A percentile compares a stretch with the other conserved stretches of the same genome.
phyloP scores from a whole-genome alignment of 495 filamentous ascomycete genomes.

The Corynascus novoguineensis region DNA sequence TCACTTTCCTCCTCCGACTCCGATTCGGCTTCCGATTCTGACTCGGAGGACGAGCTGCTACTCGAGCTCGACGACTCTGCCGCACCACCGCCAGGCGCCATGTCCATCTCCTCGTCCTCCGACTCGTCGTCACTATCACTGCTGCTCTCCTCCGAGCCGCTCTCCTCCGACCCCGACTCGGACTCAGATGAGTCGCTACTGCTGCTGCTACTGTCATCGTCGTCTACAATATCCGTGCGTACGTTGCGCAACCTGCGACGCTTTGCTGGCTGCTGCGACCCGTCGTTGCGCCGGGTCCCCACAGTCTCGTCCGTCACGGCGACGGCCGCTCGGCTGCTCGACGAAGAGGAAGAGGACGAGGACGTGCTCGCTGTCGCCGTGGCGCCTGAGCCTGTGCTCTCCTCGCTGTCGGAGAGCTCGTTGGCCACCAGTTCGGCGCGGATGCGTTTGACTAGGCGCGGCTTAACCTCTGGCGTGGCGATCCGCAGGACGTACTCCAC shows the following conservation, averaged over 20 bases:
- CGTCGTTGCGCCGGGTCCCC: constrained; percentile 35
- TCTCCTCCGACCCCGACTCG: constrained; percentile 35
- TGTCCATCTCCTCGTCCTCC: constrained; percentile 27
- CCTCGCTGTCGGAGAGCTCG: constrained; percentile 42
- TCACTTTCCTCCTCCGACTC: constrained; percentile 18
- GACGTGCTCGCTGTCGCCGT: constrained; percentile 28
- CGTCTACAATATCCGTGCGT: constrained; percentile 37
- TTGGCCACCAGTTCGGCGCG: constrained; percentile 44
- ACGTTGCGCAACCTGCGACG: constrained; percentile 53
- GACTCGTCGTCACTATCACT: constrained; percentile 20
- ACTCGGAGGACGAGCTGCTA: constrained; percentile 21
- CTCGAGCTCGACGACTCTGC: constrained; percentile 18
- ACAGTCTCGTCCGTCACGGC: background rate
- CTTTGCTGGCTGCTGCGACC: constrained; percentile 39
- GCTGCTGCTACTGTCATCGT: constrained; percentile 24
- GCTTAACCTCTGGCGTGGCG: constrained; percentile 41
- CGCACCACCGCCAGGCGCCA: constrained; percentile 5
- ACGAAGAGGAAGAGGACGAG: constrained; percentile 22
- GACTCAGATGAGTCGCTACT: no score
- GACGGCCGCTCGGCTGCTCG: background rate
- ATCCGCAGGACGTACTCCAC: constrained; percentile 42
- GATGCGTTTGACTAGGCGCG: constrained; percentile 46
- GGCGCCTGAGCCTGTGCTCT: constrained; percentile 24
- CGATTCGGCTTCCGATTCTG: constrained; percentile 2
- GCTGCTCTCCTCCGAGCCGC: constrained; percentile 20